A percentile compares a stretch with the other conserved stretches of the same genome.
phyloP scores from a whole-genome alignment of 352 stramenopile species.

The Globisporangium spinosum region DNA sequence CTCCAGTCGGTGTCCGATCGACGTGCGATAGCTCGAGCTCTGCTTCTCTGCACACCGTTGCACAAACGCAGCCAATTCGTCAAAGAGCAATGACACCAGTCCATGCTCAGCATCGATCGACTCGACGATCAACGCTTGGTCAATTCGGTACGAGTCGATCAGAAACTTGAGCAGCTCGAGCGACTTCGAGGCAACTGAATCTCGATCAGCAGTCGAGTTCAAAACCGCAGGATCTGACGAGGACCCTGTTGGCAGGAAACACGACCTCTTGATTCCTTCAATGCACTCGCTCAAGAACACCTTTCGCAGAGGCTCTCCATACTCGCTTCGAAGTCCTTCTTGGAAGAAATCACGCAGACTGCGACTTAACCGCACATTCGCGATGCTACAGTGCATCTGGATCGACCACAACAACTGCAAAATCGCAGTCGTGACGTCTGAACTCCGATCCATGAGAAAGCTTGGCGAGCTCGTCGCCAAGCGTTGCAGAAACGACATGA shows the following conservation, averaged over 20 bases:
- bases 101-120: slow-evolving; percentile 69
- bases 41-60: slow-evolving; percentile 48
- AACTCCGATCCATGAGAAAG: slow-evolving; percentile 69
- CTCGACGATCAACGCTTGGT: slow-evolving; percentile 65
- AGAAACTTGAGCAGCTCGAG: slow-evolving; percentile 84
- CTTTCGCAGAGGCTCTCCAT: slow-evolving; percentile 61
- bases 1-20: slow-evolving; percentile 80
- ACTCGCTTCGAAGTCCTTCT: slow-evolving; percentile 71
- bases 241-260: slow-evolving; percentile 29
- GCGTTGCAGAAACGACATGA: slow-evolving; percentile 80
- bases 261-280: slow-evolving; percentile 74
- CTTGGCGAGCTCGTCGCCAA: slow-evolving; percentile 57
- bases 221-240: slow-evolving; percentile 11
- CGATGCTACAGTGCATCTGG: slow-evolving; percentile 64
- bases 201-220: slow-evolving; percentile 28
- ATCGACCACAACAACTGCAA: slow-evolving; percentile 83
- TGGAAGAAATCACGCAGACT: slow-evolving; percentile 79
- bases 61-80: slow-evolving; percentile 82
- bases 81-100: slow-evolving; percentile 75
- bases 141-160: slow-evolving; percentile 79
- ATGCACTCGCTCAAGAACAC: slow-evolving; percentile 72
- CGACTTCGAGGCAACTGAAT: slow-evolving; percentile 56
- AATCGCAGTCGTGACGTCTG: slow-evolving; percentile 58
- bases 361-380: slow-evolving; percentile 55
- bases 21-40: slow-evolving; percentile 52